Evolutionary conservation across 352 stramenopile species (phyloP), one percentile per base, ranked within the genome.

Genomic region (Phytophthora megakarya): DNA sequence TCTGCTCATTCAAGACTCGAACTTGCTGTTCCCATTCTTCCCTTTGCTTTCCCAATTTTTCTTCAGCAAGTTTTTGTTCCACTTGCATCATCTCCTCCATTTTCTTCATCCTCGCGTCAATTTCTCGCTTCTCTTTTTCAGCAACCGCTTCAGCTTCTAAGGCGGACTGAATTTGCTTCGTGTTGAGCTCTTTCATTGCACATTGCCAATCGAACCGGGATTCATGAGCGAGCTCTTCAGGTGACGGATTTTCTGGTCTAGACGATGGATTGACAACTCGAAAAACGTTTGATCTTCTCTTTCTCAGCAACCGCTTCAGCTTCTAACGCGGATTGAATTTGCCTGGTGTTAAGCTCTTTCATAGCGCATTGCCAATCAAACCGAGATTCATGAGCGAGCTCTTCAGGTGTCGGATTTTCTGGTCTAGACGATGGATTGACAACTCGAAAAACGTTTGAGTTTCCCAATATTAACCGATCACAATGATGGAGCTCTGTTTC

Each of bases 141-240:
- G 80, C 84, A 18, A 84, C 64, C 3, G 54, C 74, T 57, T 88
- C 80, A 11, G 84, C 64, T 25, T 90, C 82, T 10, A 87, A 53
- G 9, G 81, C 84, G 0, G 67, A 71, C 58, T 84, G 76, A 30
- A 93, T 75, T 49, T 96, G 83, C 18, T 71, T 80, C 35, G 72
- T 81, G 58, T 96, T 95, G 2, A 96, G 67, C 61, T 97, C 89
- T 49, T 88, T 87, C 73, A 92, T 88, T 2, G 84, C 83, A 28
- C 86, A 72, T 39, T 93, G 84, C 82, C 85, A 93, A 50, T 93
- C 81, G 28, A 82, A 88, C 9, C 70, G 72, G 1, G 74, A 88
- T 47, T 91, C 80, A 30, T 63, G 70, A 3, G 70, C 54, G 11
- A 84, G 37, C 10, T 82, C 71, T 12, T 80, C 78, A 1, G 39